Conservation (phyloP, 352 stramenopile genomes). For the Pythium guiyangense region DNA sequence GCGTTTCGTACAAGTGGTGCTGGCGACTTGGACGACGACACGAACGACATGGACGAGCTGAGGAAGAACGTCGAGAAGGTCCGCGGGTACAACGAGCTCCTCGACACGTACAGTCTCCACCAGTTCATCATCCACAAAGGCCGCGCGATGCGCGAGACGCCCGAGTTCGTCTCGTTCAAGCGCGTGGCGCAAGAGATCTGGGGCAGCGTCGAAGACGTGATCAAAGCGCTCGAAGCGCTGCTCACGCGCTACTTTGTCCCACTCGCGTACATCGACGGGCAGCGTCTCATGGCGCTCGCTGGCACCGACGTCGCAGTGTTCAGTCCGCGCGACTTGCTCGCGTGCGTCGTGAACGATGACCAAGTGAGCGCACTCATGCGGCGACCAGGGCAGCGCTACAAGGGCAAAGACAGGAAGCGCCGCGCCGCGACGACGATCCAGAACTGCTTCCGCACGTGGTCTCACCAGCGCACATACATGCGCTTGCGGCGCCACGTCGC, state of each 20-base stretch:
- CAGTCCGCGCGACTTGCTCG: slow-evolving; percentile 57
- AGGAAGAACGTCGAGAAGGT: slow-evolving; percentile 76
- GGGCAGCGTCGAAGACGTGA: slow-evolving; percentile 70
- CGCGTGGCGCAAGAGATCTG: slow-evolving; percentile 78
- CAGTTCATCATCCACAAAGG: slow-evolving; percentile 90
- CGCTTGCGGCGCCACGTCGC: slow-evolving; percentile 30
- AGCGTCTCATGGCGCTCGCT: slow-evolving; percentile 69
- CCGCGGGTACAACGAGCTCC: slow-evolving; percentile 73
- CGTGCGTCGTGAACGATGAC: slow-evolving; percentile 85
- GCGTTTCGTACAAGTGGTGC: slow-evolving; percentile 14
- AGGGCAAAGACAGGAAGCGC: slow-evolving; percentile 61
- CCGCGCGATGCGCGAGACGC: slow-evolving; percentile 66
- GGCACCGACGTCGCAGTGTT: slow-evolving; percentile 49
- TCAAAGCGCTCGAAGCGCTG: slow-evolving; percentile 66
- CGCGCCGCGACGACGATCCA: slow-evolving; percentile 71
- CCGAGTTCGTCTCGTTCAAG: slow-evolving; percentile 86
- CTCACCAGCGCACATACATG: slow-evolving; percentile 34
- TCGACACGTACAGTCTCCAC: slow-evolving; percentile 79
- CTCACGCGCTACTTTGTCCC: slow-evolving; percentile 83
- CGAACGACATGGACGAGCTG: slow-evolving; percentile 57
- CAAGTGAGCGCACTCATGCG: slow-evolving; percentile 66
- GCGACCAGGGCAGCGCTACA: slow-evolving; percentile 73
- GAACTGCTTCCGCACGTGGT: slow-evolving; percentile 62
- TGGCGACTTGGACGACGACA: slow-evolving; percentile 19
- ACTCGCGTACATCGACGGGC: slow-evolving; percentile 82